phyloP scores from a whole-genome alignment of 2,329 filamentous ascomycete genomes.

The Arthrobotrys megalospora region DNA sequence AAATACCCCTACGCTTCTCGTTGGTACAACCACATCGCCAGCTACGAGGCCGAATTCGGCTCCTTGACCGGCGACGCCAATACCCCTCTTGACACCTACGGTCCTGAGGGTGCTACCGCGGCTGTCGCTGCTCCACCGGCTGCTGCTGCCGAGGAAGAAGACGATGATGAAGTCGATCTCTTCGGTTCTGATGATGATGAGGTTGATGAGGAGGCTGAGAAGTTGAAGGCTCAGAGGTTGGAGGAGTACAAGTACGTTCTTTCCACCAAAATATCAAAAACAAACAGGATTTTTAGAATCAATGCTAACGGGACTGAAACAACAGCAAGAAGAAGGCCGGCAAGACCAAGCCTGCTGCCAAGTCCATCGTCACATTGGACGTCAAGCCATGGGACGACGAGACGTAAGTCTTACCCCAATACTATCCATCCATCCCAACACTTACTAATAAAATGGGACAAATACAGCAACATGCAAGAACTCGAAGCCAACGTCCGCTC shows the following conservation, averaged over 20 bases:
- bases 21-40: constrained; percentile 99
- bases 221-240: constrained; percentile 75
- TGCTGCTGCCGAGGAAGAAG: constrained; percentile 78
- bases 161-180: constrained; percentile 87
- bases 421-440: background rate
- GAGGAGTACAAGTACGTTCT: constrained; percentile 72
- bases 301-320: constrained; percentile 2
- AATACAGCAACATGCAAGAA: constrained; percentile 87
- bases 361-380: constrained; percentile 95
- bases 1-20: constrained; percentile 95
- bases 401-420: constrained; percentile 71
- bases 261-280: background rate
- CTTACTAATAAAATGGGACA: constrained; percentile 51
- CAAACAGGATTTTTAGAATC: too few species aligned
- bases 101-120: constrained; percentile 76
- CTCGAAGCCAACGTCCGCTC: constrained; percentile 84
- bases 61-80: constrained; percentile 91
- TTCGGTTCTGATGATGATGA: constrained; percentile 95
- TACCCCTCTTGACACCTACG: constrained; percentile 90
- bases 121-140: constrained; percentile 77
- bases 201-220: constrained; percentile 94
- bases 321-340: constrained; percentile 97
- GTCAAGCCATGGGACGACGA: constrained; percentile 92
- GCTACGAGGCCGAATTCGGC: constrained; percentile 92
- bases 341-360: constrained; percentile 92